Conservation (phyloP, 2,329 filamentous ascomycete species). For the Triangularia setosa region DNA sequence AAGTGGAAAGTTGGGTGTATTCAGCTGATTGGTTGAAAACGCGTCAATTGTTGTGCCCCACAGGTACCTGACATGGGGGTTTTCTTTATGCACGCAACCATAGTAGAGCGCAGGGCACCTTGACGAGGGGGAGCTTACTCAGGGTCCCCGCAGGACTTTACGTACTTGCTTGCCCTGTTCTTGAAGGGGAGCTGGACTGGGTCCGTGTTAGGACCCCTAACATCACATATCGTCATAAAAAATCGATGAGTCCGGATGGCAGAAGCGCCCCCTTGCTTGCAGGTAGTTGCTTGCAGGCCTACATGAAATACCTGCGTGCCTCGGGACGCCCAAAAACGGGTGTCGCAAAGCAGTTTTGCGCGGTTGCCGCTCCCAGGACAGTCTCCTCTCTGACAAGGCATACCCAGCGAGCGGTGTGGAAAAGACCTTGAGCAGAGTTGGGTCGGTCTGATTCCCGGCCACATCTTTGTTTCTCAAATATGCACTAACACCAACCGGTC, state of each 20-base stretch:
- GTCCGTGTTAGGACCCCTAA: slow-evolving; percentile 14
- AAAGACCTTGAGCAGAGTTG: not conserved
- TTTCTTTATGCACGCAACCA: too few relatives aligned
- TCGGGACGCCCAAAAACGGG: not conserved
- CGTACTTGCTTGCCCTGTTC: slow-evolving; percentile 21
- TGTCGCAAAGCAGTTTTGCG: not conserved
- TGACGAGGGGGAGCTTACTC: slow-evolving; percentile 33
- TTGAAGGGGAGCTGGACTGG: slow-evolving; percentile 13
- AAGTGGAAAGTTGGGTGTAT: too few relatives aligned
- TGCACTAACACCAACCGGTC: slow-evolving; percentile 7
- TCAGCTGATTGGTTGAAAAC: too few relatives aligned
- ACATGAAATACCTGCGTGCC: not conserved
- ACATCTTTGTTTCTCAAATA: not conserved
- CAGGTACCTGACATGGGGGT: too few relatives aligned
- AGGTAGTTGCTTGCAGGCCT: not conserved
- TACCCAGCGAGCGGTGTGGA: slow-evolving; percentile 1
- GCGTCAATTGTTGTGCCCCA: too few relatives aligned
- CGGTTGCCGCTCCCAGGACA: not conserved
- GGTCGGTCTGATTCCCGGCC: slow-evolving; percentile 1
- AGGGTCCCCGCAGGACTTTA: slow-evolving; percentile 28
- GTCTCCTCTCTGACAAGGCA: not conserved
- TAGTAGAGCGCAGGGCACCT: slow-evolving; percentile 22
- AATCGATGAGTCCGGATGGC: slow-evolving; percentile 11
- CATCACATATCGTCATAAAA: slow-evolving; percentile 3
- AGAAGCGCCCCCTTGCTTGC: not conserved